phyloP scores from a whole-genome alignment of 176 grass and related monocot genomes.

The Olyra latifolia region DNA sequence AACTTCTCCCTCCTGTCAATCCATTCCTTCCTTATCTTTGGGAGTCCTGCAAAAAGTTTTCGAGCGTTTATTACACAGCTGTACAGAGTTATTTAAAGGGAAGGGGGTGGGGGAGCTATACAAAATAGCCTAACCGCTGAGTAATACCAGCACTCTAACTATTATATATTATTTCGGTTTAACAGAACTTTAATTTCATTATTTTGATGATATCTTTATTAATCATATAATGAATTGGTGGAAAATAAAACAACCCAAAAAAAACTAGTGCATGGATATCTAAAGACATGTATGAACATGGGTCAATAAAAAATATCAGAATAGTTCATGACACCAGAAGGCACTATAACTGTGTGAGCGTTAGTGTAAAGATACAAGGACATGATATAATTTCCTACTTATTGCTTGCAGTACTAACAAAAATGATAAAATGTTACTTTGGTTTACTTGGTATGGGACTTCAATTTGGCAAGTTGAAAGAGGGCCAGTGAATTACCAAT shows the following conservation, averaged over 20 bases:
- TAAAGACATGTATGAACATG: neutral
- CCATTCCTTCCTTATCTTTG: constrained; percentile 97
- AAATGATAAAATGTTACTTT: neutral
- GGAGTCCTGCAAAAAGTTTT: constrained; percentile 59
- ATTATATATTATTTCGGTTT: neutral
- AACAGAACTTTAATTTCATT: neutral
- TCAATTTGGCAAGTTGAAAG: neutral
- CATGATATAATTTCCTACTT: neutral
- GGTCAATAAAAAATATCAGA: neutral
- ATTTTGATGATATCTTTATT: no score
- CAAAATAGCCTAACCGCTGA: neutral
- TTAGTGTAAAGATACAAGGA: neutral
- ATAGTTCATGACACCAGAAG: constrained; percentile 11
- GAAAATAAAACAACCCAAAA: neutral
- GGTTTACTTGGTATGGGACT: neutral
- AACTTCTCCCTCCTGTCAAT: constrained; percentile 77
- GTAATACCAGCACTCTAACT: neutral
- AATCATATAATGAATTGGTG: neutral
- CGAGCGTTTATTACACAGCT: neutral
- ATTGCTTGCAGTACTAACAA: neutral
- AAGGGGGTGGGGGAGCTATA: neutral
- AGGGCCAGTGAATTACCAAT: constrained; percentile 51
- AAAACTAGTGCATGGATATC: neutral
- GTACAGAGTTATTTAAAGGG: neutral
- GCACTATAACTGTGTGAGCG: neutral